Evolutionary conservation across 1,284 basidiomycete genomes (phyloP).

Genomic region (Ganoderma leucocontextum): DNA sequence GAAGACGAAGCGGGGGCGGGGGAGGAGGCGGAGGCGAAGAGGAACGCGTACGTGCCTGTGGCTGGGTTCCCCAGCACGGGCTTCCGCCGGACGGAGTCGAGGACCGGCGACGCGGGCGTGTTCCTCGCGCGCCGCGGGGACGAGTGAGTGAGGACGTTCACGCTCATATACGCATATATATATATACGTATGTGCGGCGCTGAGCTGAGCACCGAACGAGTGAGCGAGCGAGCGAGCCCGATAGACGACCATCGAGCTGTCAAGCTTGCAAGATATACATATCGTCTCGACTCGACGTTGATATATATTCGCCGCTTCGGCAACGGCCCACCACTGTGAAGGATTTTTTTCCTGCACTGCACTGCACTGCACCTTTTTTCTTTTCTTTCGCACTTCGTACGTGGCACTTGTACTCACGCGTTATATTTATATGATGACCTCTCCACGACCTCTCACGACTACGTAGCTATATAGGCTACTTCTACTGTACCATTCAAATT

Average conservation of each 20-base stretch:
- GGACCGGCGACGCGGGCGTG: constrained; percentile 44
- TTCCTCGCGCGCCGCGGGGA: constrained; percentile 44
- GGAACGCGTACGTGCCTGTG: constrained; percentile 21
- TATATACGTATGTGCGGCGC: too few relatives aligned
- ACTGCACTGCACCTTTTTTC: background rate
- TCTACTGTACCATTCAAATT: background rate
- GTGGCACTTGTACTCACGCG: background rate
- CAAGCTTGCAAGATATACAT: too few relatives aligned
- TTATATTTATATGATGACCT: background rate
- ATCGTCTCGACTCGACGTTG: too few relatives aligned
- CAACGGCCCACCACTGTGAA: too few relatives aligned
- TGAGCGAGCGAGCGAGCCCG: too few relatives aligned
- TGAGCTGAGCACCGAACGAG: too few relatives aligned
- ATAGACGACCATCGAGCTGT: too few relatives aligned
- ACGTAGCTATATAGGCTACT: background rate
- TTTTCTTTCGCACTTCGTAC: background rate
- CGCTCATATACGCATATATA: too few relatives aligned
- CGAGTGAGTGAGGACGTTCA: constrained; percentile 24
- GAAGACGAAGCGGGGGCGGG: background rate
- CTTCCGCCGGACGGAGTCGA: constrained; percentile 37
- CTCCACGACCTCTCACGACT: background rate
- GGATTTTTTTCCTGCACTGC: too few relatives aligned
- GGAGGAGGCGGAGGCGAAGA: constrained; percentile 6
- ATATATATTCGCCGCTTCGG: too few relatives aligned
- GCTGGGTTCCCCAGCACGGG: constrained; percentile 43